Conservation (phyloP, 2,329 filamentous ascomycete genomes). For the Sphaerostilbella broomeana region DNA sequence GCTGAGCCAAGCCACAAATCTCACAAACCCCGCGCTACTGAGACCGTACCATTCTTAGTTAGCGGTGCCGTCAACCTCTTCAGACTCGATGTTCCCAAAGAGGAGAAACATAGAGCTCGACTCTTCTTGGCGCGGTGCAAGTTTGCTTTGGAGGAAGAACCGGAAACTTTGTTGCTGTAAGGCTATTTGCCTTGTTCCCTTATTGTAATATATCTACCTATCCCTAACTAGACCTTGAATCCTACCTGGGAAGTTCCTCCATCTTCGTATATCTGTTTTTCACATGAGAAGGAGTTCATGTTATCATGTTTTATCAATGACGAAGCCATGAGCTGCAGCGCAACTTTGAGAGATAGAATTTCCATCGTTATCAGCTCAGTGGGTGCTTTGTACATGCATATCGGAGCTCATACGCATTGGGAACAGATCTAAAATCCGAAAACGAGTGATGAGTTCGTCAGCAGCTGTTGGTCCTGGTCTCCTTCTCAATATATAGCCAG, state of each 20-base stretch:
- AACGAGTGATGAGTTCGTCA: too few relatives aligned
- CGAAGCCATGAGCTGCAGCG: too few relatives aligned
- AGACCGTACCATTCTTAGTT: too few relatives aligned
- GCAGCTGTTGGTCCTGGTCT: too few relatives aligned
- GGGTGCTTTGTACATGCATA: too few relatives aligned
- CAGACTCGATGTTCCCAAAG: constrained; percentile 68
- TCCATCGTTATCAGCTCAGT: too few relatives aligned
- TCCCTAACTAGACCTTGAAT: constrained; percentile 13
- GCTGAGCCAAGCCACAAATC: too few relatives aligned
- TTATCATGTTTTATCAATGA: too few relatives aligned
- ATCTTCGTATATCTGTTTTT: constrained; percentile 3
- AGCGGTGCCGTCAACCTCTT: constrained; percentile 64
- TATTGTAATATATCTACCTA: constrained; percentile 25
- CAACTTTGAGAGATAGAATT: not conserved
- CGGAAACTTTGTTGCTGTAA: constrained; percentile 64
- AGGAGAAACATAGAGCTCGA: constrained; percentile 74
- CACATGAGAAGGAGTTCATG: constrained; percentile 4
- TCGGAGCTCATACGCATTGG: too few relatives aligned
- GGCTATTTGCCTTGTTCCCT: constrained; percentile 16
- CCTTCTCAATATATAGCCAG: too few relatives aligned
- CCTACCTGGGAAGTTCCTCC: constrained; percentile 3
- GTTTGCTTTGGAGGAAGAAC: constrained; percentile 72
- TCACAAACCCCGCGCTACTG: too few relatives aligned
- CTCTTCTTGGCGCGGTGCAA: constrained; percentile 84
- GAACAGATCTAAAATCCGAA: too few relatives aligned